A percentile compares a stretch with the other conserved stretches of the same genome.
Evolutionary conservation across 2,329 filamentous ascomycete species (phyloP).

Genomic region (Aschersonia sp.): DNA sequence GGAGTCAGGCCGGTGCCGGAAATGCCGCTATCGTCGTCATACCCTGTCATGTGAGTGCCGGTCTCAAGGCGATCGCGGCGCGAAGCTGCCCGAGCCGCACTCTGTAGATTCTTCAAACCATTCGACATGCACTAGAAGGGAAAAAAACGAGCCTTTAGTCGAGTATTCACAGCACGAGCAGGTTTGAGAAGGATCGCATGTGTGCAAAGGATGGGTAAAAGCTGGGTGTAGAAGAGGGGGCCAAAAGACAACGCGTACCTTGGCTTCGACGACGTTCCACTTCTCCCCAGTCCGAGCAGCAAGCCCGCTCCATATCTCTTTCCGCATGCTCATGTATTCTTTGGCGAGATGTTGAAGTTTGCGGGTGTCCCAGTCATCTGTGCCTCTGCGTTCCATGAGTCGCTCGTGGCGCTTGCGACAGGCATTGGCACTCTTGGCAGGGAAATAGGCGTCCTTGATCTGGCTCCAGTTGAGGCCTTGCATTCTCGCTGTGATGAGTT

Average conservation of each 20-base stretch:
- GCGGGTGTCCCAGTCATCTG: conserved; percentile 64
- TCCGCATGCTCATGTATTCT: conserved; percentile 66
- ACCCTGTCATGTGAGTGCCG: conserved; percentile 24
- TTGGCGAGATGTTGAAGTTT: conserved; percentile 61
- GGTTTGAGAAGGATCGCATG: background rate
- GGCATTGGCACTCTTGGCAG: conserved; percentile 64
- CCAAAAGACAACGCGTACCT: conserved; percentile 24
- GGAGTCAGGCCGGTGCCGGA: conserved; percentile 44
- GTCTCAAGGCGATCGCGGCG: conserved; percentile 48
- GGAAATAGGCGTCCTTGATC: conserved; percentile 65
- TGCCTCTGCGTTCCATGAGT: conserved; percentile 59
- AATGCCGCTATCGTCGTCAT: conserved; percentile 60
- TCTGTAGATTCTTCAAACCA: conserved; percentile 67
- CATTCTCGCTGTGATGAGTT: conserved; percentile 55
- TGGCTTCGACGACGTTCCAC: conserved; percentile 57
- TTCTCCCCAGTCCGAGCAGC: conserved; percentile 66
- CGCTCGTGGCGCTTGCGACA: conserved; percentile 83
- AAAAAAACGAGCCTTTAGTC: background rate
- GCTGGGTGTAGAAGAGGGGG: background rate
- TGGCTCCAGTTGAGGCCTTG: conserved; percentile 72
- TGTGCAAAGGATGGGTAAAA: background rate
- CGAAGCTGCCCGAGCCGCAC: conserved; percentile 49
- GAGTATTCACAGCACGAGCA: background rate
- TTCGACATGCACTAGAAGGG: conserved; percentile 60
- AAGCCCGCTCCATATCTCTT: conserved; percentile 68